Evolutionary conservation across 208 protist species (phyloP).

Genomic region (Crithidia sp.): DNA sequence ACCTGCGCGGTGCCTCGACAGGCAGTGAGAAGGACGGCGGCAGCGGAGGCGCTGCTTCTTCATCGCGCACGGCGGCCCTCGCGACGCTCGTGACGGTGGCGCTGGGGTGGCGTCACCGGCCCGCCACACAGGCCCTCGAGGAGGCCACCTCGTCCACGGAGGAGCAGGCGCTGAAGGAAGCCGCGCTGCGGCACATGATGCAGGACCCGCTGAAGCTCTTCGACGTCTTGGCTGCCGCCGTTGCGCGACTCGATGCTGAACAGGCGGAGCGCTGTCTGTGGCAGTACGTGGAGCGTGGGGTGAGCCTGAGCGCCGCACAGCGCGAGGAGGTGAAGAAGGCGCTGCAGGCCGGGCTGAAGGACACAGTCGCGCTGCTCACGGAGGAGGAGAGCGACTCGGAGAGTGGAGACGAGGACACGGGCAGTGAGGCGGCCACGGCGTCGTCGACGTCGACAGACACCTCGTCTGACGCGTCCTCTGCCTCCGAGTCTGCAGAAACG

Average conservation of each 20-base stretch:
- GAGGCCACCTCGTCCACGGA: constrained; percentile 34
- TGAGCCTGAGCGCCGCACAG: constrained; percentile 34
- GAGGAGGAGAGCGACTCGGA: constrained; percentile 19
- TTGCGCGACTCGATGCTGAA: constrained; percentile 44
- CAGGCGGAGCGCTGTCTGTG: constrained; percentile 45
- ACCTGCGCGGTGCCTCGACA: constrained; percentile 9
- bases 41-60: background rate
- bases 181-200: constrained; percentile 56
- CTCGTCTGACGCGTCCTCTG: background rate
- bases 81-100: constrained; percentile 29
- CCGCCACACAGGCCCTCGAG: constrained; percentile 31
- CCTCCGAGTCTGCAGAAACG: constrained; percentile 1
- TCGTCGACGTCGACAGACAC: background rate
- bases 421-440: background rate
- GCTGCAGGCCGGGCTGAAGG: constrained; percentile 37
- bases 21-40: background rate
- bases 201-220: constrained; percentile 44
- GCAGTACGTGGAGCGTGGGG: constrained; percentile 21
- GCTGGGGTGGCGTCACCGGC: constrained; percentile 41
- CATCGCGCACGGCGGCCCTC: constrained; percentile 4
- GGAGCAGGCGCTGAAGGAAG: constrained; percentile 41
- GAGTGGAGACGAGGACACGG: background rate
- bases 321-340: constrained; percentile 38
- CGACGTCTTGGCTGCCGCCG: constrained; percentile 46
- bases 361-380: constrained; percentile 36